Percentiles rank a stretch among this genome's conserved stretches.
phyloP scores from a whole-genome alignment of 2,329 filamentous ascomycete genomes.

The Colletotrichum chrysophilum region DNA sequence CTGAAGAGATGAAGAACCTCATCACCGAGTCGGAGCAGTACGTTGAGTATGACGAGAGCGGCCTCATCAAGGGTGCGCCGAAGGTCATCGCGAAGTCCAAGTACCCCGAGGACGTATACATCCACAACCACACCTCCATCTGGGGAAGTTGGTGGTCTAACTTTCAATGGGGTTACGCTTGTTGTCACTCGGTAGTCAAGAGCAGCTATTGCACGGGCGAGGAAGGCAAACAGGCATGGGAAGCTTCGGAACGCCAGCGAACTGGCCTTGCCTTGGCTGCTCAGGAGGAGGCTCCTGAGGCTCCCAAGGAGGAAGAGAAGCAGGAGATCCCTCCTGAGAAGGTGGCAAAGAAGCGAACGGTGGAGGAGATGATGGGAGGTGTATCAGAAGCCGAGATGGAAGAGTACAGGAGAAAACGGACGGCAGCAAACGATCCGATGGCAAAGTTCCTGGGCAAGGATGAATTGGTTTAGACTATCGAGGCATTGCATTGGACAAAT shows the following conservation, averaged over 20 bases:
- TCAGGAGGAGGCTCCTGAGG: constrained; percentile 24
- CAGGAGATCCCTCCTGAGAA: constrained; percentile 32
- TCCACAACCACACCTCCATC: constrained; percentile 90
- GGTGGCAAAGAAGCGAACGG: constrained; percentile 70
- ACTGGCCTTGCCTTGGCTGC: constrained; percentile 48
- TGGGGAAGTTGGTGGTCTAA: constrained; percentile 98
- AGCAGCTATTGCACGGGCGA: constrained; percentile 98
- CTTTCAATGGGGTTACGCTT: constrained; percentile 95
- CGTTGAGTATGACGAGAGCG: constrained; percentile 92
- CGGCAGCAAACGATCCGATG: constrained; percentile 85
- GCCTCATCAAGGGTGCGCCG: constrained; percentile 85
- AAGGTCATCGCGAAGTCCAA: constrained; percentile 83
- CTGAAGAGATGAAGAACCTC: constrained; percentile 62
- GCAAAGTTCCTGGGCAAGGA: constrained; percentile 79
- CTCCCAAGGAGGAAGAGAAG: constrained; percentile 34
- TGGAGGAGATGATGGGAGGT: constrained; percentile 79
- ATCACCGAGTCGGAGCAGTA: constrained; percentile 85
- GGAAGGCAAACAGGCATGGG: constrained; percentile 81
- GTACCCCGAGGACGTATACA: constrained; percentile 84
- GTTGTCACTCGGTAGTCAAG: constrained; percentile 91
- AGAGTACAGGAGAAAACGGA: constrained; percentile 78
- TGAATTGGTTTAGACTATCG: constrained; percentile 56
- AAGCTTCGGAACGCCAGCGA: constrained; percentile 72
- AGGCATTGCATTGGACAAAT: constrained; percentile 9
- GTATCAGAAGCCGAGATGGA: constrained; percentile 87